Base-by-base conservation (phyloP, 2,329 filamentous ascomycete species). In the Penicillium psychrosexuale region DNA sequence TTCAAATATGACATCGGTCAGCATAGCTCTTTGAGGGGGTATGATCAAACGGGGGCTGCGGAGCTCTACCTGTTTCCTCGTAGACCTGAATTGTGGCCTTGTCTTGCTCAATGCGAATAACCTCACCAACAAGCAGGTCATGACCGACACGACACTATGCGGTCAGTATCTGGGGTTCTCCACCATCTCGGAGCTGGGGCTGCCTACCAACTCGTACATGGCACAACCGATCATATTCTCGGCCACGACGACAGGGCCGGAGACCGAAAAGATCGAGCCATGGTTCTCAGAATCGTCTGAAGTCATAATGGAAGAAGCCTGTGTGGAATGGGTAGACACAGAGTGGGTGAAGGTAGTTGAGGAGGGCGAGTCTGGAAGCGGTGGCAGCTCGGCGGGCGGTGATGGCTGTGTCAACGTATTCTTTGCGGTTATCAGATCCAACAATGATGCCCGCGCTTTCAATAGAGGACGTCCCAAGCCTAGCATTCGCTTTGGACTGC, bases 201-300 rank as follows among this genome's bases (percentile, higher is more conserved):
- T 57, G 60, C 85, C 67, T 82, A 91, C 91, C 80, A 99, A 83
- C 80, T 99, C 94, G 85, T 97, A 97, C 94, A 99, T 99, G 76
- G 94, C 92, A 83, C 94, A 94, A 76, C 94, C 94, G 72, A 93
- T 91, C 92, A 99, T 96, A 78, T 97, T 87, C 81, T 97, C 93
- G 73, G 93, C 94, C 67, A 99, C 84, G 69, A 99, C 88, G 81
- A 99, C 94, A 72, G 94, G 94, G 65, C 86, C 86, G 62, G 87
- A 89, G 66, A 90, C 80, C 60, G 87, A 90, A 78, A 86, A 90
- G 77, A 90, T 83, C 59, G 79, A 77, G 67, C 85, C 86, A 80
- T 82, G 77, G 52, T 79, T 77, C 68, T 85, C 82, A 54, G 75
- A 72, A 57, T 77, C 74, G 73, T 75, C 72, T 45, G 73, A 72